phyloP scores from a whole-genome alignment of 345 rosid species.

The Mangifera indica region DNA sequence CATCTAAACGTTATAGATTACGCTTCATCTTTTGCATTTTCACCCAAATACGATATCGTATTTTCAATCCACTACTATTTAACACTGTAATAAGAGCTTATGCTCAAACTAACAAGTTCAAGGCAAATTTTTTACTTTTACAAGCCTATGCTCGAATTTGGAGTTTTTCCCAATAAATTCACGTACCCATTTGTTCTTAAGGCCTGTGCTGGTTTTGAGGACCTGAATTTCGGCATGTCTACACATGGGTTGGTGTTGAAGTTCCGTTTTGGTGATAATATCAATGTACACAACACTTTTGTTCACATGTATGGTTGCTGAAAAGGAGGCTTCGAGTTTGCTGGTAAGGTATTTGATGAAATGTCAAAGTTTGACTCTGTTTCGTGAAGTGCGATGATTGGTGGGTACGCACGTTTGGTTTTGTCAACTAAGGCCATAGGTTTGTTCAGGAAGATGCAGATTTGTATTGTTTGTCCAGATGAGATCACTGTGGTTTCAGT shows the following conservation, averaged over 20 bases:
- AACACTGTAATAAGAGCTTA: conserved; percentile 48
- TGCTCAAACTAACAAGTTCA: conserved; percentile 32
- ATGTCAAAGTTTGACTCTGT: conserved; percentile 45
- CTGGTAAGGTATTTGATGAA: conserved; percentile 51
- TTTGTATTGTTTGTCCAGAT: conserved; percentile 42
- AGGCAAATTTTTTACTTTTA: conserved; percentile 33
- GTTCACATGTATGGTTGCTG: conserved; percentile 44
- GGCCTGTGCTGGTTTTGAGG: conserved; percentile 52
- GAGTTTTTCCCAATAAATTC: conserved; percentile 45
- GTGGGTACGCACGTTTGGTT: conserved; percentile 45
- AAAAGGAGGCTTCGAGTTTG: conserved; percentile 34
- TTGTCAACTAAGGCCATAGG: conserved; percentile 36
- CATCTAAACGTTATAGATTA: conserved; percentile 35
- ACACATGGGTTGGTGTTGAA: conserved; percentile 48
- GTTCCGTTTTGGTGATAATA: conserved; percentile 40
- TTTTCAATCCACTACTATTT: conserved; percentile 49
- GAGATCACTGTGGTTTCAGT: conserved; percentile 52
- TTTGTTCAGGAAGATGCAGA: conserved; percentile 54
- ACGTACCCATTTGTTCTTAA: conserved; percentile 51
- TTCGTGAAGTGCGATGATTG: conserved; percentile 63
- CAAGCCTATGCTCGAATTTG: conserved; percentile 31
- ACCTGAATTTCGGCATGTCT: conserved; percentile 38
- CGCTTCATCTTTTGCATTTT: conserved; percentile 44
- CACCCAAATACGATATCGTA: conserved; percentile 35
- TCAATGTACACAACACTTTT: conserved; percentile 49